phyloP scores from a whole-genome alignment of 1,284 basidiomycete species.

The Papiliotrema nemorosa region DNA sequence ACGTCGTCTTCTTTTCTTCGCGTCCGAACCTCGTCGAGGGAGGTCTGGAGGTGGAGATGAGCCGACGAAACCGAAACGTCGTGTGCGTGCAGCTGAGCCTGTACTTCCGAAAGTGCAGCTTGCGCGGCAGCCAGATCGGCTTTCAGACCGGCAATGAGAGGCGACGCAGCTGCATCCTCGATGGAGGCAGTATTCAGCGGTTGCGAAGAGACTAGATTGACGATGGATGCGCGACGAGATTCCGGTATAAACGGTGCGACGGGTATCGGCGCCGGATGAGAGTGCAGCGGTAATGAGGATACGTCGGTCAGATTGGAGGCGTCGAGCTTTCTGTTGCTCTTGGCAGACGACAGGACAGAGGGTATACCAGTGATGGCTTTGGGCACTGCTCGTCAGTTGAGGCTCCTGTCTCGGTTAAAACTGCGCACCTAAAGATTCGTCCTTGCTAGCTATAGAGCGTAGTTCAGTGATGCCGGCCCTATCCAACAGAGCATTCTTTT shows the following conservation, averaged over 20 bases:
- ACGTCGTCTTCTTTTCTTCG: slow-evolving; percentile 80
- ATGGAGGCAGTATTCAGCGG: slow-evolving; percentile 24
- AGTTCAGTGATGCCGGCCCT: slow-evolving; percentile 40
- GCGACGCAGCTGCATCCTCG: slow-evolving; percentile 51
- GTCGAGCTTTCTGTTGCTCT: slow-evolving; percentile 20
- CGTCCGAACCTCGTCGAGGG: slow-evolving; percentile 69
- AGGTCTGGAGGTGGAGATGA: slow-evolving; percentile 63
- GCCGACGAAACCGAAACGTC: slow-evolving; percentile 61
- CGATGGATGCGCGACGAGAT: slow-evolving; percentile 35
- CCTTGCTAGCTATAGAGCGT: slow-evolving; percentile 34
- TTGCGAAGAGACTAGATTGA: slow-evolving; percentile 27
- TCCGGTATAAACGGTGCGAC: slow-evolving; percentile 18
- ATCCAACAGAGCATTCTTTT: slow-evolving; percentile 29
- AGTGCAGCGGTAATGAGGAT: slow-evolving; percentile 45
- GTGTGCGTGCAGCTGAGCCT: slow-evolving; percentile 69
- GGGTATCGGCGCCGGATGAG: slow-evolving; percentile 44
- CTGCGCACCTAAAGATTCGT: slow-evolving; percentile 19
- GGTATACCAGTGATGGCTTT: slow-evolving; percentile 1
- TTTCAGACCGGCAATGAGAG: slow-evolving; percentile 69
- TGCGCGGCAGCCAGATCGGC: slow-evolving; percentile 70
- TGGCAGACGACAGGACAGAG: slow-evolving; percentile 9
- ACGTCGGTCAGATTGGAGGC: slow-evolving; percentile 19
- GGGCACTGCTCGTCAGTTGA: background rate
- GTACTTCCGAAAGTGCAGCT: slow-evolving; percentile 65
- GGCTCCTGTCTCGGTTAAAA: background rate